phyloP scores from a whole-genome alignment of 176 grass and related monocot genomes.

The Carex myosuroides region DNA sequence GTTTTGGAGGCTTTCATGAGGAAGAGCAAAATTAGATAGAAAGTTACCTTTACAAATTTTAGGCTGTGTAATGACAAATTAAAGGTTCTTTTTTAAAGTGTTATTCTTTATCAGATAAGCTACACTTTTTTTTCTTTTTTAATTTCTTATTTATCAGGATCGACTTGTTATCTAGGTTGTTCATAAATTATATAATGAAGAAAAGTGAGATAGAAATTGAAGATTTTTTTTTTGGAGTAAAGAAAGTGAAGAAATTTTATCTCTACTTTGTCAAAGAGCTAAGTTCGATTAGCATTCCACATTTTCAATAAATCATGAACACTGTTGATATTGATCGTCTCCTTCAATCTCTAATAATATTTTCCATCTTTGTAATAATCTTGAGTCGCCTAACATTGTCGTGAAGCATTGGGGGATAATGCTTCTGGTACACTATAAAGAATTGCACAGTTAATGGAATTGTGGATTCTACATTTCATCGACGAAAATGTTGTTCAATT shows the following conservation, averaged over 20 bases:
- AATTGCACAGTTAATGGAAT: not conserved
- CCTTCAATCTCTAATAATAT: conserved; percentile 17
- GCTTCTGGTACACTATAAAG: conserved; percentile 1
- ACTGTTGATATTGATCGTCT: not conserved
- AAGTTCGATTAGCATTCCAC: not conserved
- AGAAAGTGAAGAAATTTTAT: not conserved
- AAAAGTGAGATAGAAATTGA: not conserved
- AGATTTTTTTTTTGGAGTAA: too few species aligned
- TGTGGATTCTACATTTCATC: too few species aligned
- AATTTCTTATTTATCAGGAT: not conserved
- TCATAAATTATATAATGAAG: not conserved
- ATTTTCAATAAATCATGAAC: conserved; percentile 4
- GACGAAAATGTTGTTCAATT: not conserved
- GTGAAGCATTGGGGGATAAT: not conserved
- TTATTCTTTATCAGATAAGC: not conserved
- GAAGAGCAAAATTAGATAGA: not conserved
- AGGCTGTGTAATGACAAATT: not conserved
- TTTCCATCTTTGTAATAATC: conserved; percentile 7
- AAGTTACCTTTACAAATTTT: not conserved
- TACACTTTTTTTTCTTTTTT: not conserved
- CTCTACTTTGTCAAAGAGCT: not conserved
- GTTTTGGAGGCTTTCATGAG: not conserved
- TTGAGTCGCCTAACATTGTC: conserved; percentile 12
- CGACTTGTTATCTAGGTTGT: not conserved
- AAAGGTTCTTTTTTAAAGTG: not conserved